These are phyloP conservation scores for Kandelia obovata DNA, from an alignment of 345 rosid genomes.

Conservation along the genomic window DNA sequence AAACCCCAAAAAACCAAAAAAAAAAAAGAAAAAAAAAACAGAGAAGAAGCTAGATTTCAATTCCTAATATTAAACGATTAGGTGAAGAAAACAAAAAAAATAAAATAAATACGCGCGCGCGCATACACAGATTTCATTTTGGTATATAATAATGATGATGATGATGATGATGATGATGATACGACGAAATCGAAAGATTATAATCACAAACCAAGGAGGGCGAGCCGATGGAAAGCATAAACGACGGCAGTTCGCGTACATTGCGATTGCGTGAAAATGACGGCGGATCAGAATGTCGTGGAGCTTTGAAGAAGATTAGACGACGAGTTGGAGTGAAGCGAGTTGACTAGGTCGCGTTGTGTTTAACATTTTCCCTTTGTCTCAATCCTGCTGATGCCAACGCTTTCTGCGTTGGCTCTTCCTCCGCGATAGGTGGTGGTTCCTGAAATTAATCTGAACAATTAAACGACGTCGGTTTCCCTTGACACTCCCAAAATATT, in stretches of 20 bases:
- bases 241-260: too few relatives aligned
- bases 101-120: too few relatives aligned
- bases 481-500: background rate
- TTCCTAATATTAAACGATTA: too few relatives aligned
- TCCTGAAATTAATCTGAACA: background rate
- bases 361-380: background rate
- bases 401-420: background rate
- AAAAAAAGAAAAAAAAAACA: too few relatives aligned
- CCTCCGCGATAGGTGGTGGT: background rate
- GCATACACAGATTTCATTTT: too few relatives aligned
- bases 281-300: conserved; percentile 8
- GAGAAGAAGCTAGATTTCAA: background rate
- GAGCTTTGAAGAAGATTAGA: background rate
- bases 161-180: too few relatives aligned
- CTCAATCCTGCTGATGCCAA: background rate
- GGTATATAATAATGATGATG: too few relatives aligned
- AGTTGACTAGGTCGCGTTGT: conserved; percentile 19
- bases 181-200: background rate
- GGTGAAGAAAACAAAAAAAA: too few relatives aligned
- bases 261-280: background rate
- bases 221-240: too few relatives aligned
- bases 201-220: background rate
- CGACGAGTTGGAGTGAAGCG: conserved; percentile 8
- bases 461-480: background rate
- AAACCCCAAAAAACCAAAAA: too few relatives aligned